These are phyloP conservation scores for Saccharomyces uvarum DNA, from an alignment of 1,139 yeast species.

Conservation along the genomic window DNA sequence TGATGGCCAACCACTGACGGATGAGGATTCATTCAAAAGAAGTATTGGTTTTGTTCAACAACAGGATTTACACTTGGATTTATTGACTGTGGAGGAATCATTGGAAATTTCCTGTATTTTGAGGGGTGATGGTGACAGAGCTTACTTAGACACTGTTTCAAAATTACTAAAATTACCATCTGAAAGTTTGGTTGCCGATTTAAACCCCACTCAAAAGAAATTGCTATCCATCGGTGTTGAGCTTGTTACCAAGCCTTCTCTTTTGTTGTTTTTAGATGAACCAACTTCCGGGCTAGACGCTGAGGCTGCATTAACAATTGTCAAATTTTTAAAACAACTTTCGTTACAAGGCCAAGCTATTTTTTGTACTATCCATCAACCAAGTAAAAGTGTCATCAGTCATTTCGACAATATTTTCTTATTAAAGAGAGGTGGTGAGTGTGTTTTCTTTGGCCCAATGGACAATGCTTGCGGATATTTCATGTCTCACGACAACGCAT, in stretches of 20 bases:
- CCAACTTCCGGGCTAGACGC: conserved; percentile 46
- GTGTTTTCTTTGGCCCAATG: conserved; percentile 37
- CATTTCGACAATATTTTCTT: conserved; percentile 38
- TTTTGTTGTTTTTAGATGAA: conserved; percentile 41
- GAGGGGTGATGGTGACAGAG: conserved; percentile 43
- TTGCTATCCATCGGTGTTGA: conserved; percentile 48
- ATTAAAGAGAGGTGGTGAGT: conserved; percentile 39
- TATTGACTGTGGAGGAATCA: conserved; percentile 46
- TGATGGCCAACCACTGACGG: conserved; percentile 41
- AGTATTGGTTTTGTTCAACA: conserved; percentile 55
- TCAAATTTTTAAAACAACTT: conserved; percentile 36
- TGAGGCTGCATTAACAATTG: conserved; percentile 43
- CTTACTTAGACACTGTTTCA: conserved; percentile 41
- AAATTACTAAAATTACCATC: conserved; percentile 34
- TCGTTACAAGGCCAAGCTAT: conserved; percentile 44
- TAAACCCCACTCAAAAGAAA: conserved; percentile 38
- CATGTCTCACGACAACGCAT: conserved; percentile 12
- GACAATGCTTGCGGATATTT: conserved; percentile 39
- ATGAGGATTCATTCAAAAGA: conserved; percentile 39
- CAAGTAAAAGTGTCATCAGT: conserved; percentile 27
- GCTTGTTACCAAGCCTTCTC: conserved; percentile 42
- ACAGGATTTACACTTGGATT: conserved; percentile 47
- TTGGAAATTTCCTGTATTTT: conserved; percentile 44
- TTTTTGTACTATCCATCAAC: conserved; percentile 44
- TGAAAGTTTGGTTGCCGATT: conserved; percentile 38